These are phyloP conservation scores for Hymenoscyphus infarciens DNA, from an alignment of 2,329 filamentous ascomycete species.

Conservation along the genomic window DNA sequence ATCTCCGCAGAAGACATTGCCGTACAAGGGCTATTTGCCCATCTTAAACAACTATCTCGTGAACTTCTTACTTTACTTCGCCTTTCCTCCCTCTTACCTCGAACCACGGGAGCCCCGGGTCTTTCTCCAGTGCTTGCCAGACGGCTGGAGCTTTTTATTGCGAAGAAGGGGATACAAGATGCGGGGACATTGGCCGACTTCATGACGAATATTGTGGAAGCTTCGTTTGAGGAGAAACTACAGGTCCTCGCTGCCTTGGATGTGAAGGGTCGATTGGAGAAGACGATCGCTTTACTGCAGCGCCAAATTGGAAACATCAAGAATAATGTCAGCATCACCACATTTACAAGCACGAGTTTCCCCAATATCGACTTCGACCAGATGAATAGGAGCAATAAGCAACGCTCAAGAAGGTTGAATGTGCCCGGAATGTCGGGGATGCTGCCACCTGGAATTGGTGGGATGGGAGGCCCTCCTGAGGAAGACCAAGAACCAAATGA, in stretches of 20 bases:
- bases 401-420: constrained; percentile 27
- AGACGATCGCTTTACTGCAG: constrained; percentile 78
- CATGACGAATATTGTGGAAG: constrained; percentile 89
- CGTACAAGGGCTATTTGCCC: constrained; percentile 67
- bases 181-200: constrained; percentile 89
- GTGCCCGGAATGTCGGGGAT: constrained; percentile 27
- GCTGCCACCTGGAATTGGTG: constrained; percentile 26
- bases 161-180: constrained; percentile 74
- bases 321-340: constrained; percentile 80
- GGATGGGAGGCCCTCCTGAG: constrained; percentile 38
- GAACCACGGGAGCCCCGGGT: constrained; percentile 58
- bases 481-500: constrained; percentile 84
- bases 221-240: constrained; percentile 86
- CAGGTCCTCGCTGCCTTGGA: constrained; percentile 78
- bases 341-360: constrained; percentile 64
- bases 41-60: constrained; percentile 78
- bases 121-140: constrained; percentile 83
- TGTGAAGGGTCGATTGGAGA: constrained; percentile 72
- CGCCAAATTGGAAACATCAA: constrained; percentile 81
- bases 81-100: constrained; percentile 77
- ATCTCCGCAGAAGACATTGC: constrained; percentile 53
- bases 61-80: constrained; percentile 83
- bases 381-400: constrained; percentile 46
- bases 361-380: constrained; percentile 56
- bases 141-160: constrained; percentile 82